Evolutionary conservation across 768 basidiomycete species (phyloP).

Genomic region (Lepiota subincarnata): DNA sequence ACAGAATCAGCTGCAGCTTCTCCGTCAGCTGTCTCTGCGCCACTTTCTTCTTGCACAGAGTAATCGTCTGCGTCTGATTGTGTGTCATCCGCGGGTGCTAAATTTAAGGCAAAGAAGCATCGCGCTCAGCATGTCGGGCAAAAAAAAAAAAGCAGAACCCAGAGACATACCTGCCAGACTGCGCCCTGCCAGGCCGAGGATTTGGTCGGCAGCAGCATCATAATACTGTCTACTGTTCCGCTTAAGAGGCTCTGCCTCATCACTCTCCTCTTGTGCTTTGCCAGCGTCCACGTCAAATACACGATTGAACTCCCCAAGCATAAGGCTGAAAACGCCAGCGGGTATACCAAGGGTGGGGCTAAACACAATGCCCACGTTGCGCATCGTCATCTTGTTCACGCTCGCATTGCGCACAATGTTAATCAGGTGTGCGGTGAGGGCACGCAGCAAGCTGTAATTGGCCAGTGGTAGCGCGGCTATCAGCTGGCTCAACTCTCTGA

Average conservation of each 20-base stretch:
- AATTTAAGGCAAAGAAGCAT: constrained; percentile 12
- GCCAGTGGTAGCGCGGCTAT: constrained; percentile 85
- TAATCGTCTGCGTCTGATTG: constrained; percentile 69
- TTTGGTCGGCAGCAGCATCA: constrained; percentile 75
- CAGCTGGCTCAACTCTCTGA: constrained; percentile 79
- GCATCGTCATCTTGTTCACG: constrained; percentile 97
- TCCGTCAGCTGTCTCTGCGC: constrained; percentile 59
- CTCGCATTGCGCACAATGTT: constrained; percentile 87
- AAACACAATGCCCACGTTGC: constrained; percentile 98
- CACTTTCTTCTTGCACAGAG: constrained; percentile 70
- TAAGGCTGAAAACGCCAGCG: constrained; percentile 93
- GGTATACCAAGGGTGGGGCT: constrained; percentile 97
- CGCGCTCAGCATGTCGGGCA: background rate
- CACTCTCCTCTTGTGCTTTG: constrained; percentile 29
- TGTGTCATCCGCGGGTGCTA: constrained; percentile 52
- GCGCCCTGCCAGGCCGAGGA: constrained; percentile 76
- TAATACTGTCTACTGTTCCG: constrained; percentile 85
- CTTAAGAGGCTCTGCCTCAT: constrained; percentile 42
- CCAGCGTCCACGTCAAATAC: constrained; percentile 81
- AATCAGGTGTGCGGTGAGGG: constrained; percentile 92
- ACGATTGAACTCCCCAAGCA: constrained; percentile 89
- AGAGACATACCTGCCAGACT: constrained; percentile 54
- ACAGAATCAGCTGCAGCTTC: constrained; percentile 48
- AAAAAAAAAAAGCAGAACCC: constrained; percentile 17
- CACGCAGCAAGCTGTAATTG: constrained; percentile 92